Evolutionary conservation across 495 filamentous ascomycete genomes (phyloP), one percentile per base, ranked within the genome.

Genomic region (Podospora didyma): DNA sequence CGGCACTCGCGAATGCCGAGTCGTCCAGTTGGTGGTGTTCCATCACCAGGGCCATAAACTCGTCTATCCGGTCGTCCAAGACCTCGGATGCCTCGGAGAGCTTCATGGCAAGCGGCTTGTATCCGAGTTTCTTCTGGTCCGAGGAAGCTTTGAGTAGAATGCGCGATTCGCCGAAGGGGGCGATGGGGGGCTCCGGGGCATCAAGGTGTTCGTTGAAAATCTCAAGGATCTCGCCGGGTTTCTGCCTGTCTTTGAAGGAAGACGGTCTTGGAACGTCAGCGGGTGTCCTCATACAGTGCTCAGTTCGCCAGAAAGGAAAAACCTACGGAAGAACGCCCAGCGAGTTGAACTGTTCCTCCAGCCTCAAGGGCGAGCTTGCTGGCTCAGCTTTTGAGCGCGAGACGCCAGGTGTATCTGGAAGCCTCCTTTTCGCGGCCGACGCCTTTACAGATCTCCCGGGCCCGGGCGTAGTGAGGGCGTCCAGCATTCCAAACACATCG

Each of bases 91-190:
- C 85, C 63, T 96, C 92, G 4, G 90, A 90, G 12, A 92, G 79
- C 60, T 94, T 95, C 90, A 96, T 96, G 26, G 90, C 88, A 75
- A 97, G 87, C 0, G 90, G 86, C 62, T 91, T 91, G 70, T 96
- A 98, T 9, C 82, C 84, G 51, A 96, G 88, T 65, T 96, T 97
- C 65, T 89, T 91, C 50, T 88, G 76, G 62, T 98, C 94, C 2
- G 87, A 89, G 58, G 89, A 88, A 16, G 88, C 86, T 2, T 82
- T 89, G 4, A 94, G 80, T 65, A 85, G 89, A 70, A 97, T 86
- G 14, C 94, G 88, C 3, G 90, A 63, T 65, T 94, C 89, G 2
- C 81, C 59, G 58, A 82, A 86, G 1, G 90, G 89, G 20, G 83
- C 86, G 45, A 87, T 81, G 0, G 88, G 89, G 0, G 85, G 76